Conservation (phyloP, 352 stramenopile genomes). For the Globisporangium cederbergense region DNA sequence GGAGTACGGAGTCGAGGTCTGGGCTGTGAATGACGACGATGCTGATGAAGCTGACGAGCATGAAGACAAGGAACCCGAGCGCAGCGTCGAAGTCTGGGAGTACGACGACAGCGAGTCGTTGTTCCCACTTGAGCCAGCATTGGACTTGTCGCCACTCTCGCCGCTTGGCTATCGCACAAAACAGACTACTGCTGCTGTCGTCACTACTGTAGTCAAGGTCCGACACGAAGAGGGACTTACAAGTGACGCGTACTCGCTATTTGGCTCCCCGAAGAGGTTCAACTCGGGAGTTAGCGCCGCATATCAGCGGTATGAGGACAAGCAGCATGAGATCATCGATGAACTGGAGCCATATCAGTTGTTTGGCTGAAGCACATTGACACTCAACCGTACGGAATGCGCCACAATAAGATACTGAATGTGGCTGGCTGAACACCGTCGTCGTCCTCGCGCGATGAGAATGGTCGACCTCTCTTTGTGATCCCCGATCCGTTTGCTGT, state of each 20-base stretch:
- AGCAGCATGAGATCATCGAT: neutral
- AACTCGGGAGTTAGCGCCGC: neutral
- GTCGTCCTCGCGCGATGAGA: slow-evolving; percentile 5
- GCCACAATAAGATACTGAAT: no score
- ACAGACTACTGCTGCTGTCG: no score
- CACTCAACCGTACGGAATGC: neutral
- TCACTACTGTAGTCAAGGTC: neutral
- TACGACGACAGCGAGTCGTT: neutral
- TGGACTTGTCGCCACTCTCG: neutral
- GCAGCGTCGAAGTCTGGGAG: slow-evolving; percentile 10
- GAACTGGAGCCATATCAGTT: neutral
- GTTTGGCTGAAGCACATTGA: neutral
- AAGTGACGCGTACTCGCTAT: slow-evolving; percentile 12
- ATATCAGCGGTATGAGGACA: neutral
- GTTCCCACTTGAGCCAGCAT: neutral
- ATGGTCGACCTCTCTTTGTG: neutral
- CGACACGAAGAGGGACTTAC: neutral
- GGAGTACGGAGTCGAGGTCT: slow-evolving; percentile 7
- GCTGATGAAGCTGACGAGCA: neutral
- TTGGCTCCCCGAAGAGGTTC: slow-evolving; percentile 7
- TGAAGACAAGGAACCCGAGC: slow-evolving; percentile 3
- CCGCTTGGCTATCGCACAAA: neutral
- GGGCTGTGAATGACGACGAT: slow-evolving; percentile 1
- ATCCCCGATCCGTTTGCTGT: neutral
- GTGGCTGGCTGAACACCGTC: neutral